Conservation (phyloP, 192 early-diverging fungal species). For the Radiomyces spectabilis region DNA sequence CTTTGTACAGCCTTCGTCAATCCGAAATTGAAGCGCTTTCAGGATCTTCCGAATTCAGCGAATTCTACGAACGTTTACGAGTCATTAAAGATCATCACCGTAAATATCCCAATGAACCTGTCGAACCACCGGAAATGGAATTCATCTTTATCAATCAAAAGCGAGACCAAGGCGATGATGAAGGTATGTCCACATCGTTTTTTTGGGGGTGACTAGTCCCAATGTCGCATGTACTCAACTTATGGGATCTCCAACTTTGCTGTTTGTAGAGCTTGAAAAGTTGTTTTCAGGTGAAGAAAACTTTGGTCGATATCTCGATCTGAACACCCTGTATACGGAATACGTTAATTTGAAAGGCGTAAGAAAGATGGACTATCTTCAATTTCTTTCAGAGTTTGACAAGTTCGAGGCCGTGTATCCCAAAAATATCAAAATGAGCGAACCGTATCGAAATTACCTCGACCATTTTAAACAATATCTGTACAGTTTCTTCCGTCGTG, state of each 20-base stretch:
- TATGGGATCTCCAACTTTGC: no score
- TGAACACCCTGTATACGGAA: constrained; percentile 69
- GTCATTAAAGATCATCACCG: constrained; percentile 76
- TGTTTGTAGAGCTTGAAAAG: constrained; percentile 62
- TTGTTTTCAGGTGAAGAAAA: constrained; percentile 93
- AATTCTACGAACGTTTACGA: constrained; percentile 82
- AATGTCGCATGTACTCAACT: not conserved
- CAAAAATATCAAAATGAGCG: constrained; percentile 46
- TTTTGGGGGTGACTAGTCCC: no score
- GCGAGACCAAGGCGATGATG: constrained; percentile 24
- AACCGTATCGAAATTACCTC: constrained; percentile 66
- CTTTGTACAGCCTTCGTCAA: constrained; percentile 44
- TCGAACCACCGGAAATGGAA: constrained; percentile 77
- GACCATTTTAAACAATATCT: constrained; percentile 57
- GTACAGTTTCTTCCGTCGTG: constrained; percentile 60
- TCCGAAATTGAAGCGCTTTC: constrained; percentile 66
- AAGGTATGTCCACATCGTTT: no score
- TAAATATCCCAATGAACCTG: constrained; percentile 64
- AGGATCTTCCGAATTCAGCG: constrained; percentile 61
- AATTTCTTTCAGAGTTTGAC: constrained; percentile 62
- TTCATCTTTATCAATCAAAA: constrained; percentile 49
- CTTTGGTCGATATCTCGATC: constrained; percentile 77
- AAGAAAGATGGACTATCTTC: constrained; percentile 56
- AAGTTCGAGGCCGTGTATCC: constrained; percentile 43
- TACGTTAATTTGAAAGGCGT: constrained; percentile 77